These are phyloP conservation scores for Penicillium pulvis DNA, from an alignment of 495 filamentous ascomycete species.

Conservation along the genomic window DNA sequence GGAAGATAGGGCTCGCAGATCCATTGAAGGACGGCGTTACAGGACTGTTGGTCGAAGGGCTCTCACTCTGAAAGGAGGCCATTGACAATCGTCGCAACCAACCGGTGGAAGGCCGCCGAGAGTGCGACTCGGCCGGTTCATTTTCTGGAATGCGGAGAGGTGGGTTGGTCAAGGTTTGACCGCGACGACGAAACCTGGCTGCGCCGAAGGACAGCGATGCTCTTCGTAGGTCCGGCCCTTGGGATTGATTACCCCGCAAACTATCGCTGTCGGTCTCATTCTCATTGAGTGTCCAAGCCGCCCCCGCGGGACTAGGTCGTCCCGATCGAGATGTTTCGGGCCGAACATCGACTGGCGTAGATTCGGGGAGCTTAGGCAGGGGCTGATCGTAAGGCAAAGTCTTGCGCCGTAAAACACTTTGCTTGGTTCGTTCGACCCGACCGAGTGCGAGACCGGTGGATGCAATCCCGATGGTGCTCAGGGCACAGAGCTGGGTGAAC, in stretches of 20 bases:
- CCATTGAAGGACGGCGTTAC: conserved; percentile 70
- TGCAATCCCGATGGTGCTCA: conserved; percentile 69
- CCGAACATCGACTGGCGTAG: conserved; percentile 27
- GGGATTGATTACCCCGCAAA: conserved; percentile 9
- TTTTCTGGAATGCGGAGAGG: conserved; percentile 33
- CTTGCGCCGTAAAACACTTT: conserved; percentile 32
- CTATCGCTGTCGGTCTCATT: conserved; percentile 13
- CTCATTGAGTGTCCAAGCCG: conserved; percentile 13
- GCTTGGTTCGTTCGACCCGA: conserved; percentile 48
- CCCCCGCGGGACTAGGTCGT: conserved; percentile 18
- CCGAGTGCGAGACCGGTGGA: conserved; percentile 66
- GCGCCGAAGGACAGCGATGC: conserved; percentile 57
- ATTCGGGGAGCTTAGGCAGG: conserved; percentile 19
- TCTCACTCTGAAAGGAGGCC: conserved; percentile 72
- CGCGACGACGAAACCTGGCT: conserved; percentile 42
- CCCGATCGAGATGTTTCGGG: conserved; percentile 29
- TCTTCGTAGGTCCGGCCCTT: conserved; percentile 25
- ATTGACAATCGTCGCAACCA: conserved; percentile 79
- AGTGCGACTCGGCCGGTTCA: conserved; percentile 38
- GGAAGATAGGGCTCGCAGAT: conserved; percentile 66
- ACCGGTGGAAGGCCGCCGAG: conserved; percentile 59
- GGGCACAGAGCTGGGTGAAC: conserved; percentile 62
- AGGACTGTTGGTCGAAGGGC: conserved; percentile 65
- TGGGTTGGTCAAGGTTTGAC: conserved; percentile 43
- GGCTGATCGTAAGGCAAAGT: conserved; percentile 29